Evolutionary conservation across 2,329 filamentous ascomycete species (phyloP), one percentile per base, ranked within the genome.

Genomic region (Cryphonectria naterciae): DNA sequence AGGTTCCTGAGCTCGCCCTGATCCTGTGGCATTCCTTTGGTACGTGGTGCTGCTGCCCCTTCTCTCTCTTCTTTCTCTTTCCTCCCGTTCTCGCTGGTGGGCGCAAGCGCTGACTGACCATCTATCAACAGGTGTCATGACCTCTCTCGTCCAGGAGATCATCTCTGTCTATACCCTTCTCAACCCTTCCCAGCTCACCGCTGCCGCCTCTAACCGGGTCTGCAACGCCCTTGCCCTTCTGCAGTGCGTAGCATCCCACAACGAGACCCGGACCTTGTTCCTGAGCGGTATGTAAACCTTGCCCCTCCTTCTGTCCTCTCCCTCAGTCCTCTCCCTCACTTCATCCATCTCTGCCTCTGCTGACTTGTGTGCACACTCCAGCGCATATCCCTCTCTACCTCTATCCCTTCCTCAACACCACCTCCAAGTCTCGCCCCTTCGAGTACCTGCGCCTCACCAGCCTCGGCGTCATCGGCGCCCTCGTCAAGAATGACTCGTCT

Each of bases 21-120:
- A 97, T 99, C 73, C 86, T 99, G 73, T 99, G 96, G 96, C 96
- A 99, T 82, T 98, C 95, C 4, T 98, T 98, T 78, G 96, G 95
- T 97, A 88, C 74, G 89, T 82, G 32, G 32, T 68, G 22, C 10
- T 43, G 17, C n/a, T 32, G 8, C 8, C 32, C 2, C n/a, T 10
- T 22, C 6, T 49, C 56, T 22, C 7, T 28, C 7, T 17, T 7
- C 5, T 8, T 15, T 37, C 37, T 11, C 19, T 25, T 39, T 7
- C 25, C 25, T 39, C 25, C 13, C 28, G 54, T 58, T 35, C 1
- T 37, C 25, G 28, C 19, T 19, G 46, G 3, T 37, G 37, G 46
- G 43, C 32, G 60, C 15, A 52, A 39, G 56, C 19, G 41, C 41
- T 32, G 32, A 3, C 32, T 62, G 19, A 49, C 54, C 2, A 49